These are phyloP conservation scores for Trametes maxima DNA, from an alignment of 768 basidiomycete species.

Conservation along the genomic window DNA sequence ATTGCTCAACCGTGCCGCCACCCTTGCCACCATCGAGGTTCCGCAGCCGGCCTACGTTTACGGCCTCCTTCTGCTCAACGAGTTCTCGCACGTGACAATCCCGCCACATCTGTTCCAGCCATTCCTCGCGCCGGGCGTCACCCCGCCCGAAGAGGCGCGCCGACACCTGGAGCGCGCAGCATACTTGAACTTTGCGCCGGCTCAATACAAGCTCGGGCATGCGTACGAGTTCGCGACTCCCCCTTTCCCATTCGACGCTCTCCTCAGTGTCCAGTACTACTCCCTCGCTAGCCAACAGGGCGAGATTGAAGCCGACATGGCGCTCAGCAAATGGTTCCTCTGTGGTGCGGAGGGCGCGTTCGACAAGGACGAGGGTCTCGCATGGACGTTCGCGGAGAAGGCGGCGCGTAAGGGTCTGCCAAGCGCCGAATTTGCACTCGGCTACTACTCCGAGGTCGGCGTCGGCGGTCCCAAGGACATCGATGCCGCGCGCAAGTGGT, in stretches of 20 bases:
- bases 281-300: constrained; percentile 79
- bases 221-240: constrained; percentile 89
- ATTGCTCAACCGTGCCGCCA: constrained; percentile 77
- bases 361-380: constrained; percentile 85
- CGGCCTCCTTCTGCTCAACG: constrained; percentile 82
- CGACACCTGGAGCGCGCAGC: constrained; percentile 83
- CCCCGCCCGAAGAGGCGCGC: constrained; percentile 63
- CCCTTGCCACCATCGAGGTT: constrained; percentile 67
- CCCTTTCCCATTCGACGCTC: constrained; percentile 84
- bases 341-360: constrained; percentile 80
- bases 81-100: constrained; percentile 72
- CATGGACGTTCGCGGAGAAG: constrained; percentile 89
- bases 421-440: constrained; percentile 92
- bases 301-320: constrained; percentile 95
- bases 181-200: constrained; percentile 79
- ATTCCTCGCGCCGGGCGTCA: constrained; percentile 51
- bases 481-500: constrained; percentile 75
- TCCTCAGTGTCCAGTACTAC: constrained; percentile 91
- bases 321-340: constrained; percentile 95
- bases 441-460: constrained; percentile 93
- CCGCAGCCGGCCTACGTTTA: constrained; percentile 90
- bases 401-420: constrained; percentile 73
- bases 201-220: constrained; percentile 92
- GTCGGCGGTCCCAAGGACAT: constrained; percentile 74
- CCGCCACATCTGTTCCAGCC: constrained; percentile 53